phyloP scores from a whole-genome alignment of 176 grass and related monocot genomes.

The Oryza punctata region DNA sequence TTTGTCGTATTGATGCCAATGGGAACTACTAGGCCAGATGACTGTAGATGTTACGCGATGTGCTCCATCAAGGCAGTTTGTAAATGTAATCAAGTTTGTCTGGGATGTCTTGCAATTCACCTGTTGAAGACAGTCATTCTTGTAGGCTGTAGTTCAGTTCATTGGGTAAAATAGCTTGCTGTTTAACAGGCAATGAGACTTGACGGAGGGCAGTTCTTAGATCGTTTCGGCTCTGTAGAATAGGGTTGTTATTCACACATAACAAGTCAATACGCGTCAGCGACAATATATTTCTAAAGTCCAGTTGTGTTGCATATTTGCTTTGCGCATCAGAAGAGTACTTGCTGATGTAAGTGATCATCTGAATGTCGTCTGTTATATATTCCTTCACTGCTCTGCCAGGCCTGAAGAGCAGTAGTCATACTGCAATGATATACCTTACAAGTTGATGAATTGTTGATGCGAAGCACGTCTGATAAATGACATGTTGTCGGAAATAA shows the following conservation, averaged over 20 bases:
- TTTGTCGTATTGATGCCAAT: neutral
- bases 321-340: neutral
- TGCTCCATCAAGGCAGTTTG: neutral
- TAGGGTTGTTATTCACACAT: neutral
- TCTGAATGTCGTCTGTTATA: constrained; percentile 1
- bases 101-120: neutral
- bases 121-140: neutral
- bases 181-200: neutral
- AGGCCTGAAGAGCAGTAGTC: too few relatives aligned
- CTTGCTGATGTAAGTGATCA: neutral
- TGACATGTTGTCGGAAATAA: neutral
- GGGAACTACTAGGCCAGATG: neutral
- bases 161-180: constrained; percentile 10
- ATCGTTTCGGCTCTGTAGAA: neutral
- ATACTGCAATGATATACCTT: neutral
- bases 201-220: neutral
- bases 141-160: neutral
- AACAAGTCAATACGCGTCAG: neutral
- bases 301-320: neutral
- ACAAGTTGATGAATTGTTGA: too few relatives aligned
- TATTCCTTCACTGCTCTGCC: neutral
- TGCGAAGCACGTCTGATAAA: neutral
- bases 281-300: neutral
- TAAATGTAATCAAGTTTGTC: neutral
- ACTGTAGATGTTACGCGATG: neutral